Evolutionary conservation across 768 basidiomycete genomes (phyloP).

Genomic region (Trametes cinnabarina): DNA sequence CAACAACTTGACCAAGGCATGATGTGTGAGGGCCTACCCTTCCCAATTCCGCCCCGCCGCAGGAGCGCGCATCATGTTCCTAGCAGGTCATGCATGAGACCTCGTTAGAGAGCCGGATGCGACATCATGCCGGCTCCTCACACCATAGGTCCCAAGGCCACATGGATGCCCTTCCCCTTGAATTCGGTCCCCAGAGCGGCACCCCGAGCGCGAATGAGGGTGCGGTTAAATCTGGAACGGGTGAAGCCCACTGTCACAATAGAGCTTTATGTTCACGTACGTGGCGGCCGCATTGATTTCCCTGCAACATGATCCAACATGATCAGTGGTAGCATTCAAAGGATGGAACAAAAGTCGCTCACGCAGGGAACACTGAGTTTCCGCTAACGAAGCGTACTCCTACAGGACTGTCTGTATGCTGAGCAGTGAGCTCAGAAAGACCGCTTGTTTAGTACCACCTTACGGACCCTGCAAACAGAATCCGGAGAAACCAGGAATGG

Average conservation of each 20-base stretch:
- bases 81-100: no score
- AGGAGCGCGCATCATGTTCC: conserved; percentile 27
- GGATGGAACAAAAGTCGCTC: neutral
- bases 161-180: conserved; percentile 78
- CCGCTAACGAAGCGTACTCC: conserved; percentile 43
- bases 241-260: neutral
- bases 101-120: neutral
- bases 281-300: conserved; percentile 68
- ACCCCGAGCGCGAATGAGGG: conserved; percentile 73
- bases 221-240: conserved; percentile 62
- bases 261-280: no score
- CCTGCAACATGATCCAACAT: neutral
- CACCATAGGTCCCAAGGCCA: conserved; percentile 82
- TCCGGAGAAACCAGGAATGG: conserved; percentile 21
- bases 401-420: conserved; percentile 33
- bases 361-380: conserved; percentile 43
- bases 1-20: neutral
- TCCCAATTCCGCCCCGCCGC: conserved; percentile 81
- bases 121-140: no score
- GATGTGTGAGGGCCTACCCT: conserved; percentile 50
- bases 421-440: neutral
- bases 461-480: conserved; percentile 24
- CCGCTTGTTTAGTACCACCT: neutral
- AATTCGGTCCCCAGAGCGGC: conserved; percentile 83
- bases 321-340: neutral